Percentiles rank a stretch among this genome's conserved stretches.
phyloP scores from a whole-genome alignment of 257 asterid species.

The Coffea eugenioides region DNA sequence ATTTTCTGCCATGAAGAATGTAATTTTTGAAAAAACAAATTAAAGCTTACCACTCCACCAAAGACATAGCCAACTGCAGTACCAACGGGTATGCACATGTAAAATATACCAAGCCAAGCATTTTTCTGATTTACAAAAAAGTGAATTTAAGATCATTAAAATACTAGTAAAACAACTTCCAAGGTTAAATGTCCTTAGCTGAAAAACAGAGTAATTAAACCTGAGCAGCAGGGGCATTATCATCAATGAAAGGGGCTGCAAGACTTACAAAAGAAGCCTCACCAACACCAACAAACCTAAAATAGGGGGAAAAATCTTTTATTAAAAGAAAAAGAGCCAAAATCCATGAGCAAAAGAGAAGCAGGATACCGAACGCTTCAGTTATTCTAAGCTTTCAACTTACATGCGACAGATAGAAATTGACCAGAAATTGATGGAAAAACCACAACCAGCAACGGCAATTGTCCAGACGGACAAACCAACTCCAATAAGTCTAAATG shows the following conservation, averaged over 20 bases:
- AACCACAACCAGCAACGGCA: conserved; percentile 84
- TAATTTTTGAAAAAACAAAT: conserved; percentile 16
- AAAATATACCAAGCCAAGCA: conserved; percentile 93
- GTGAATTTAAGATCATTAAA: neutral
- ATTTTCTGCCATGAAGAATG: conserved; percentile 6
- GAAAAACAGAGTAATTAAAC: conserved; percentile 26
- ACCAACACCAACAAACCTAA: conserved; percentile 97
- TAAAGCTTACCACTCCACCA: conserved; percentile 81
- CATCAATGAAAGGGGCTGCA: conserved; percentile 98
- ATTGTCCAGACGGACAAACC: conserved; percentile 92
- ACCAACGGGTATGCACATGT: conserved; percentile 97
- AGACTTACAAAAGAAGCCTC: conserved; percentile 99
- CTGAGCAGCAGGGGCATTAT: conserved; percentile 90
- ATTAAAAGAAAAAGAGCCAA: conserved; percentile 5
- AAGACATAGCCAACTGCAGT: conserved; percentile 89
- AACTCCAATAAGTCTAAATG: conserved; percentile 94
- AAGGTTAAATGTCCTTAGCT: neutral
- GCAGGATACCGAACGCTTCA: conserved; percentile 9
- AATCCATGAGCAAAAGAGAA: conserved; percentile 5
- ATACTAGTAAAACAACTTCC: neutral
- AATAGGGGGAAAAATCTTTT: neutral
- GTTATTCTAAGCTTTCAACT: conserved; percentile 30
- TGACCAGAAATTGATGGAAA: conserved; percentile 82
- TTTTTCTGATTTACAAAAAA: conserved; percentile 56
- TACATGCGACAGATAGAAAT: conserved; percentile 79